Evolutionary conservation across 208 protist genomes (phyloP).

Genomic region (Sergeia podlipaevii): DNA sequence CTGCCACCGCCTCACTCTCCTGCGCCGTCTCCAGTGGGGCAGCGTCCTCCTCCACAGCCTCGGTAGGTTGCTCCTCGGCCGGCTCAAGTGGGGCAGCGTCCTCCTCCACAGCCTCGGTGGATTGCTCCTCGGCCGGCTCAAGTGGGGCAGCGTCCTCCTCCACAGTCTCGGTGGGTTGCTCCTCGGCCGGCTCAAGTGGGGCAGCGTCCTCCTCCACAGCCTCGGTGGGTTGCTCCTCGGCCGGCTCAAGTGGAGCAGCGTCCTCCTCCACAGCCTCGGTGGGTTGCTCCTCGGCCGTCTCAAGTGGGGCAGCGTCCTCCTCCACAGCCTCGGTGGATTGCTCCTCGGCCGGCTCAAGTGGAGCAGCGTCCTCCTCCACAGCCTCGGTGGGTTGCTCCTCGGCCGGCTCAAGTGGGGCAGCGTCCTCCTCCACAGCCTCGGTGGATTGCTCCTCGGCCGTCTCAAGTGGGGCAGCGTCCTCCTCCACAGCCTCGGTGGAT

Average conservation of each 20-base stretch:
- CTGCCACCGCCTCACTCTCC: too few species aligned
- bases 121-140: background rate
- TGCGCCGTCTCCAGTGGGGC: background rate
- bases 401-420: background rate
- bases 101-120: background rate
- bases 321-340: background rate
- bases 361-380: background rate
- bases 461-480: background rate
- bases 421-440: background rate
- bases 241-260: background rate
- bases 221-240: background rate
- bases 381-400: background rate
- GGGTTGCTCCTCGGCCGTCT: background rate
- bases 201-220: background rate
- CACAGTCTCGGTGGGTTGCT: too few species aligned
- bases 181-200: background rate
- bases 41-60: conserved; percentile 1
- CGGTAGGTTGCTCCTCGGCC: background rate
- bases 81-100: background rate
- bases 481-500: background rate
- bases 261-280: background rate
- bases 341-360: background rate
- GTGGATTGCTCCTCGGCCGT: background rate
- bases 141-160: background rate
- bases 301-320: too few species aligned